Evolutionary conservation across 495 filamentous ascomycete genomes (phyloP), one percentile per base, ranked within the genome.

Genomic region (Xylaria telfairii): DNA sequence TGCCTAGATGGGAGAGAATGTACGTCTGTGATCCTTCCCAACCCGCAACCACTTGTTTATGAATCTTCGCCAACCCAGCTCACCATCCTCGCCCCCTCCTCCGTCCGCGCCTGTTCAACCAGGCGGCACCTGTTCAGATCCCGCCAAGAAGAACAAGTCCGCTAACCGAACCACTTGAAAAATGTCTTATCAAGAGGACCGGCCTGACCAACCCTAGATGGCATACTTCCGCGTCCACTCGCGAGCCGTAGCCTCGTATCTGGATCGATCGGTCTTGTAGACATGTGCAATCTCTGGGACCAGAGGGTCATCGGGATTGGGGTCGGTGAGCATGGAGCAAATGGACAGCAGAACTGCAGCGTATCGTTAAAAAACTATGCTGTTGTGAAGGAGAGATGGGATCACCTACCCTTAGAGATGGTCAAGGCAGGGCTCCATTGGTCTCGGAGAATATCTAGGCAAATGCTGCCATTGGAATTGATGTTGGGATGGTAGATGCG

Each of bases 401-500:
- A 17, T 30, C 26, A 77, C 86, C 63, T 82, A 97, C 96, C 96
- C 88, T 99, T 99, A 46, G 95, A 98, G 76, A 99, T 98, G 70
- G 96, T 99, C 81, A 99, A 88, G 49, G 96, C 96, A 39, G 96
- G 96, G 82, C 95, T 98, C 96, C 96, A 99, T 86, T 99, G 96
- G 81, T 99, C 96, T 84, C 96, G 89, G 78, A 99, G 84, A 76
- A 99, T 99, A 79, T 99, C 96, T 76, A 99, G 85, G 83, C 96
- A 99, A 84, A 99, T 99, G 82, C 94, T 97, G 80, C 96, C 96
- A 81, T 99, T 99, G 73, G 94, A 96, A 88, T 99, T 99, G 94
- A 99, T 99, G 85, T 99, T 99, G 77, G 96, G 96, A 87, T 99
- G 96, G 81, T 99, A 98, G 87, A 99, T 98, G 77, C 96, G 91